Percentiles rank a stretch among this genome's conserved stretches.
These are phyloP conservation scores for Stachybotrys echinatus DNA, from an alignment of 2,329 filamentous ascomycete species.

Conservation along the genomic window DNA sequence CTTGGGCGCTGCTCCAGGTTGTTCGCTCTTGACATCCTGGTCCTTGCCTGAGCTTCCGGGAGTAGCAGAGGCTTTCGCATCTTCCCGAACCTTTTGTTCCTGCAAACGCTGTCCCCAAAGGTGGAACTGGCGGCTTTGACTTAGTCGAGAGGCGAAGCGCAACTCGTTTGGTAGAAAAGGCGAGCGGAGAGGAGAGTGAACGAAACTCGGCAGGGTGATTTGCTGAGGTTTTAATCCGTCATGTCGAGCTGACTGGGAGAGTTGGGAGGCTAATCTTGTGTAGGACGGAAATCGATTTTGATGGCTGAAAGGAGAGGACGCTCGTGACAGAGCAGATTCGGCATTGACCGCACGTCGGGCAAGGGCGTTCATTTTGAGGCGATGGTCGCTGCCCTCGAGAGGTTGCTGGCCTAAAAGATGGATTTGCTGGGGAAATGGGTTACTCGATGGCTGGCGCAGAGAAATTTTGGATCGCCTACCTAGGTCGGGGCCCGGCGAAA, in stretches of 20 bases:
- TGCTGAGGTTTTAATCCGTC: slow-evolving; percentile 20
- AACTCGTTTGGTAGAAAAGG: slow-evolving; percentile 34
- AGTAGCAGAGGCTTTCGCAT: slow-evolving; percentile 14
- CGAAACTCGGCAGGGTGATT: slow-evolving; percentile 18
- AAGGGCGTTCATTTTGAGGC: slow-evolving; percentile 40
- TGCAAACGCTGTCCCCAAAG: slow-evolving; percentile 20
- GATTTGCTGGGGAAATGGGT: too few species aligned
- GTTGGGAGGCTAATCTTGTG: slow-evolving; percentile 38
- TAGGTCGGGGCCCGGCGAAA: slow-evolving; percentile 28
- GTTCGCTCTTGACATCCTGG: slow-evolving; percentile 28
- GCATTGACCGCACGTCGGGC: slow-evolving; percentile 36
- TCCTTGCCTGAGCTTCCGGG: slow-evolving; percentile 32
- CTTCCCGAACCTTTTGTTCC: slow-evolving; percentile 27
- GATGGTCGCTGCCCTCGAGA: slow-evolving; percentile 17
- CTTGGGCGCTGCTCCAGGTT: slow-evolving; percentile 28
- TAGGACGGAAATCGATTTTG: slow-evolving; percentile 42
- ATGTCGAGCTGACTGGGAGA: slow-evolving; percentile 20
- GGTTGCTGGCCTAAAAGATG: slow-evolving; percentile 16
- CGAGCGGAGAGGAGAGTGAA: slow-evolving; percentile 37
- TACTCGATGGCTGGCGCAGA: slow-evolving; percentile 19
- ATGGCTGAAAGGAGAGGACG: slow-evolving; percentile 28
- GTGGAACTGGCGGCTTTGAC: slow-evolving; percentile 27
- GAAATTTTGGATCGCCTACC: slow-evolving; percentile 34
- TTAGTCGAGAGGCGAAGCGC: slow-evolving; percentile 22
- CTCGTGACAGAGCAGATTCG: slow-evolving; percentile 35